Evolutionary conservation across 1,139 yeast species (phyloP), one percentile per base, ranked within the genome.

Genomic region (Geotrichum bryndzae): DNA sequence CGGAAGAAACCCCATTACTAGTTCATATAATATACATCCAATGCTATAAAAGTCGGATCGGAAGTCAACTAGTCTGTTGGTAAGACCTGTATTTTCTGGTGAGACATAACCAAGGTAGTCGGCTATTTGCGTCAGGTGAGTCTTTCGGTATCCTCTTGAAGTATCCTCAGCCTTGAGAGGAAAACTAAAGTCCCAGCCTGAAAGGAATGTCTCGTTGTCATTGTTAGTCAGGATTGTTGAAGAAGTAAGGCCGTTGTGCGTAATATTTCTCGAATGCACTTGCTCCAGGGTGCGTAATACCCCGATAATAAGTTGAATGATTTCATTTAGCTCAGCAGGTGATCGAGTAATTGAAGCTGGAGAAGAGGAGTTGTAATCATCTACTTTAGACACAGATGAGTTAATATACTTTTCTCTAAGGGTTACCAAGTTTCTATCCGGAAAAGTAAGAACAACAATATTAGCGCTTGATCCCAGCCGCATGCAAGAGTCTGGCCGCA

Each of bases 151-250:
- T 0, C 73, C 73, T 41, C 70, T 69, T 15, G 77, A 70, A 45
- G 82, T 74, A 63, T 79, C 80, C 65, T 83, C 86, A 0, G 77
- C 75, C 53, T 73, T 73, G n/a, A 77, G 70, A 1, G 81, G 69
- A 66, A 82, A 82, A 38, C 79, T 70, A 66, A 80, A 82, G 65
- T 82, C 85, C 82, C 84, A 83, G 1, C 84, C 84, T 0, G 78
- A 73, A 11, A 83, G 69, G 55, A 72, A 77, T 1, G 82, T 74
- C 45, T 78, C 75, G 45, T 69, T 68, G 25, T 72, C 74, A 57
- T 73, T 71, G 48, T 41, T 41, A 15, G 76, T 68, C 2, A 80
- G 68, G 1, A 82, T 75, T 51, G 75, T 73, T 27, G 73, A 70
- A 7, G 80, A 70, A 0, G 82, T 79, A 50, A 83, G 68, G 0